phyloP scores from a whole-genome alignment of 1,284 basidiomycete genomes.

The Moesziomyces sp. region DNA sequence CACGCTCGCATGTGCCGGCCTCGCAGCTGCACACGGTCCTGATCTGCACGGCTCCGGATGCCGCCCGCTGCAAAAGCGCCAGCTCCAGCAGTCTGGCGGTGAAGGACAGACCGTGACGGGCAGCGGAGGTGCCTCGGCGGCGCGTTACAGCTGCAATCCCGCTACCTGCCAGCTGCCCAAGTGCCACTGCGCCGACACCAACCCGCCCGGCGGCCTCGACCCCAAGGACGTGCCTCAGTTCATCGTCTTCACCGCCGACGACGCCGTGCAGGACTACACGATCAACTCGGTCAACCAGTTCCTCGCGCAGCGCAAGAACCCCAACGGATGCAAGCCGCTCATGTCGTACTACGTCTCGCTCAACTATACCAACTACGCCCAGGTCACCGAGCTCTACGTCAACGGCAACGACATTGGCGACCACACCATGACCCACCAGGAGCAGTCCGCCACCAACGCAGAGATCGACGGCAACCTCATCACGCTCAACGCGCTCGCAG shows the following conservation, averaged over 20 bases:
- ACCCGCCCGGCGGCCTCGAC: slow-evolving; percentile 59
- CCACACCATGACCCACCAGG: slow-evolving; percentile 86
- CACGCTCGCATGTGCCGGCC: slow-evolving; percentile 26
- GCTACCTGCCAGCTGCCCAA: slow-evolving; percentile 55
- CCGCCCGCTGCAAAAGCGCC: slow-evolving; percentile 35
- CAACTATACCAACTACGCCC: slow-evolving; percentile 80
- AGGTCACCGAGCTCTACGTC: slow-evolving; percentile 84
- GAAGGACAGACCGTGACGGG: slow-evolving; percentile 42
- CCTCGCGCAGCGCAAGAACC: slow-evolving; percentile 80
- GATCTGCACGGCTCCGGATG: slow-evolving; percentile 45
- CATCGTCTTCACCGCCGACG: slow-evolving; percentile 66
- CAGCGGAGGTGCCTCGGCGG: slow-evolving; percentile 54
- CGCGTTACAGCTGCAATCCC: slow-evolving; percentile 59
- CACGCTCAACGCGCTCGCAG: slow-evolving; percentile 81
- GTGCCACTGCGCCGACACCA: slow-evolving; percentile 60
- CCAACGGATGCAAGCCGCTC: slow-evolving; percentile 80
- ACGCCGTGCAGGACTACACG: slow-evolving; percentile 79
- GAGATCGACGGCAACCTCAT: slow-evolving; percentile 80
- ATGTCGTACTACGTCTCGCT: slow-evolving; percentile 68
- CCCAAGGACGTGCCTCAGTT: slow-evolving; percentile 56
- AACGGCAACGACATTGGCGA: slow-evolving; percentile 88
- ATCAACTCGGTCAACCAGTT: slow-evolving; percentile 79
- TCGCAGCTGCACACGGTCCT: slow-evolving; percentile 29
- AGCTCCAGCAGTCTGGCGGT: slow-evolving; percentile 30
- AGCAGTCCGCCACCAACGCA: slow-evolving; percentile 72